Percentiles rank a stretch among this genome's conserved stretches.
Evolutionary conservation across 371 early-diverging fungal genomes (phyloP).

Genomic region (Basidiobolus meristosporus): DNA sequence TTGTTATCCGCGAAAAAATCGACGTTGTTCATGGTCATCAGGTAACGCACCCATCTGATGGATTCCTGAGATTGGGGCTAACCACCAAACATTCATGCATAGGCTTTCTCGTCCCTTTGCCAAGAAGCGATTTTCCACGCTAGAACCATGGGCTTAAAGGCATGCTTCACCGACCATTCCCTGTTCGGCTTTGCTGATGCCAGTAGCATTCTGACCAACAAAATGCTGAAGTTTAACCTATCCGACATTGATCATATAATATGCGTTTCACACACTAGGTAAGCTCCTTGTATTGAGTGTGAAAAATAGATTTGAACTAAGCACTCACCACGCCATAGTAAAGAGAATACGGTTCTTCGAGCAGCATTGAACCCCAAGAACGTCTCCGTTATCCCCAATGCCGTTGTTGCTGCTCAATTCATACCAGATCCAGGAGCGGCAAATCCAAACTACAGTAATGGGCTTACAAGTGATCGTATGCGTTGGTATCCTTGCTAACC

Average conservation of each 20-base stretch:
- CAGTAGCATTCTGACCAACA: slow-evolving; percentile 85
- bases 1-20: slow-evolving; percentile 80
- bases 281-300: no score
- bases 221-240: slow-evolving; percentile 82
- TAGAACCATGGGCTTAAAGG: slow-evolving; percentile 84
- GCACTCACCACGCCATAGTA: slow-evolving; percentile 23
- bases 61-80: not conserved
- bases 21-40: slow-evolving; percentile 97
- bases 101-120: slow-evolving; percentile 83
- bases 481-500: not conserved
- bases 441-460: slow-evolving; percentile 59
- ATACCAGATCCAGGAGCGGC: slow-evolving; percentile 59
- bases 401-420: slow-evolving; percentile 83
- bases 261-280: slow-evolving; percentile 95
- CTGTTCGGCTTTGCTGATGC: slow-evolving; percentile 94
- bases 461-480: not conserved
- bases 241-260: slow-evolving; percentile 93
- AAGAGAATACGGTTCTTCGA: slow-evolving; percentile 92
- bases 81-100: slow-evolving; percentile 1
- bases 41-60: slow-evolving; percentile 6
- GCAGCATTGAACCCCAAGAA: slow-evolving; percentile 74
- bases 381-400: slow-evolving; percentile 98
- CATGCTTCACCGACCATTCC: slow-evolving; percentile 98
- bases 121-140: slow-evolving; percentile 95
- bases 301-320: no score